phyloP scores from a whole-genome alignment of 306 rosid genomes.

The Cicer chorassanicum region DNA sequence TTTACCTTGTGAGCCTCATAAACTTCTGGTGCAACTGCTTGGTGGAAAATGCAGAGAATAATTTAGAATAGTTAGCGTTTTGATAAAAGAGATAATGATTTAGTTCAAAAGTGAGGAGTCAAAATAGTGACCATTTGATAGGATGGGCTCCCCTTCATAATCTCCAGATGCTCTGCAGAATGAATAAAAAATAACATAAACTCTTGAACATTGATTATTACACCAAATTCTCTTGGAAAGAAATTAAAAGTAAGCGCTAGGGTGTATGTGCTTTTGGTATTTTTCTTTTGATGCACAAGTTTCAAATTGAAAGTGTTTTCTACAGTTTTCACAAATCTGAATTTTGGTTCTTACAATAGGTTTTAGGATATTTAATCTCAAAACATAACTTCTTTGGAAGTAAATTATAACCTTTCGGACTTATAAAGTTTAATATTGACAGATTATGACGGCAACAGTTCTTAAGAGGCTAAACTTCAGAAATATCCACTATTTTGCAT shows the following conservation, averaged over 20 bases:
- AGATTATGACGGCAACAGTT: constrained; percentile 7
- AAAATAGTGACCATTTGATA: constrained; percentile 79
- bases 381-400: background rate
- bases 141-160: constrained; percentile 55
- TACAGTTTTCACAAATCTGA: constrained; percentile 14
- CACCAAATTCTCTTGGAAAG: constrained; percentile 9
- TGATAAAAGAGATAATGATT: constrained; percentile 21
- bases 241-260: constrained; percentile 12
- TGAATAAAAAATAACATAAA: constrained; percentile 40
- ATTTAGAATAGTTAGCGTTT: constrained; percentile 35
- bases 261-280: constrained; percentile 5
- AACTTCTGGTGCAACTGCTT: constrained; percentile 71
- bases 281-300: background rate
- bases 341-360: background rate
- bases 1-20: constrained; percentile 86
- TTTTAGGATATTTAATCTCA: background rate
- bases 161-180: constrained; percentile 74
- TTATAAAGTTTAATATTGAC: background rate
- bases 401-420: background rate
- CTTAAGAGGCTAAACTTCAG: constrained; percentile 17
- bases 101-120: constrained; percentile 45
- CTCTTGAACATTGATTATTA: constrained; percentile 6
- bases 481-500: constrained; percentile 18
- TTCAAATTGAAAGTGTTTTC: background rate
- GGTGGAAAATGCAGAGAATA: constrained; percentile 39